Evolutionary conservation across 2,329 filamentous ascomycete genomes (phyloP).

Genomic region (Fusarium sp.): DNA sequence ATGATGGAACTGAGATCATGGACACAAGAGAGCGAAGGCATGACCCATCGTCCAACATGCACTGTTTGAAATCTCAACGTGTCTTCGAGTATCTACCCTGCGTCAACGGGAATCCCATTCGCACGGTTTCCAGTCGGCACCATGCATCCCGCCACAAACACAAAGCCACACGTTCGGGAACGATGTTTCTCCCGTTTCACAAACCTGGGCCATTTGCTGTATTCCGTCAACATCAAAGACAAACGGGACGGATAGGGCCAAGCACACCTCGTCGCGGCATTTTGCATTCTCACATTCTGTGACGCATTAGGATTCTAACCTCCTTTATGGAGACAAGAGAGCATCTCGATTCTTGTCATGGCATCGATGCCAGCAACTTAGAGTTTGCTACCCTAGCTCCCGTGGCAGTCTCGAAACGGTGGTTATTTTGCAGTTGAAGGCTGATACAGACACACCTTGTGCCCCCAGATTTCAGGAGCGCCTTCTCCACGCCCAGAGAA

Average conservation of each 20-base stretch:
- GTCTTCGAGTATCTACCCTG: not conserved
- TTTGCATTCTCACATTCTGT: not conserved
- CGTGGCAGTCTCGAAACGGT: slow-evolving; percentile 12
- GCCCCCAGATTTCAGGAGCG: slow-evolving; percentile 44
- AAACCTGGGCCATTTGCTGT: not conserved
- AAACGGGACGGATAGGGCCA: not conserved
- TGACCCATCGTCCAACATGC: not conserved
- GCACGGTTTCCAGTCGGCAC: slow-evolving; percentile 33
- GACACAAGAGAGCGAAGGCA: slow-evolving; percentile 4
- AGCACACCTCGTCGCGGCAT: not conserved
- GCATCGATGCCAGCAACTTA: not conserved
- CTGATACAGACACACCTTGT: slow-evolving; percentile 32
- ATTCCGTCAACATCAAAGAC: not conserved
- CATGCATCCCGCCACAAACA: slow-evolving; percentile 19
- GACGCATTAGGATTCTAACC: not conserved
- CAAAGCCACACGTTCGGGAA: slow-evolving; percentile 8
- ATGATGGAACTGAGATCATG: not conserved
- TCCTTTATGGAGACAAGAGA: not conserved
- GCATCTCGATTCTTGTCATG: not conserved
- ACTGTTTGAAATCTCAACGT: not conserved
- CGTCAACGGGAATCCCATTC: slow-evolving; percentile 17
- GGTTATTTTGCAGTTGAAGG: slow-evolving; percentile 6
- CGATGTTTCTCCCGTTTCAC: slow-evolving; percentile 7
- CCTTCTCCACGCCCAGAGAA: slow-evolving; percentile 26
- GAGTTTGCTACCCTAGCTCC: slow-evolving; percentile 16